Conservation (phyloP, 768 basidiomycete genomes). For the Phlebiopsis flavidoalba region DNA sequence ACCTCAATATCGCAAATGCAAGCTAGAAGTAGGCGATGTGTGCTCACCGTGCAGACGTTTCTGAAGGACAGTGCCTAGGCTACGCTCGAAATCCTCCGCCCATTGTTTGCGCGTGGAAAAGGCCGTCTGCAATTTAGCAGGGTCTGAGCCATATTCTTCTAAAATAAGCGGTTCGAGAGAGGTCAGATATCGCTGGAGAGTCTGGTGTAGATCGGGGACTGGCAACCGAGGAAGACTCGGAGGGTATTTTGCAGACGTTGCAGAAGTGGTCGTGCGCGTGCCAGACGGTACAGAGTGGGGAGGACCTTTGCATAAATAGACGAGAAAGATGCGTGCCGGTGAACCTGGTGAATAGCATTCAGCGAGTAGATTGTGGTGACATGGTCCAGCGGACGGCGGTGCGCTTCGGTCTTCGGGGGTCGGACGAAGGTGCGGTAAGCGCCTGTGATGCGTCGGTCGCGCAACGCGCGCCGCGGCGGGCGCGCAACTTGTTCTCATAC, state of each 20-base stretch:
- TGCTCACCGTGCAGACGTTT: conserved; percentile 62
- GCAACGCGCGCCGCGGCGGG: too few relatives aligned
- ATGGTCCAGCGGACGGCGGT: not conserved
- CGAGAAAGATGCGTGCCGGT: not conserved
- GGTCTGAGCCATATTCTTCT: conserved; percentile 63
- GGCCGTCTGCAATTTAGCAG: conserved; percentile 44
- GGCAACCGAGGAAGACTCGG: conserved; percentile 63
- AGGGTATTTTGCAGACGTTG: not conserved
- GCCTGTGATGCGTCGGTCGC: too few relatives aligned
- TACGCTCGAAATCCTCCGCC: conserved; percentile 66
- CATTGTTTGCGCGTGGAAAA: conserved; percentile 50
- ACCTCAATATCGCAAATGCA: not conserved
- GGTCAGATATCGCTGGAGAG: conserved; percentile 71
- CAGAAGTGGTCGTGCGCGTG: not conserved
- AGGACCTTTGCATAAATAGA: not conserved
- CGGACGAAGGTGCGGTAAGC: not conserved
- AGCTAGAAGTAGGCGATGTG: conserved; percentile 8
- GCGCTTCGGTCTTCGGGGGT: not conserved
- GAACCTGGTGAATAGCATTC: not conserved
- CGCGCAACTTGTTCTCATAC: too few relatives aligned
- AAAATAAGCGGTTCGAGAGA: conserved; percentile 76
- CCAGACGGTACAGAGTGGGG: not conserved
- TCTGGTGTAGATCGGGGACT: conserved; percentile 70
- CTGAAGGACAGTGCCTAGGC: conserved; percentile 66
- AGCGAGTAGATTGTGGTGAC: not conserved